Percentiles rank a stretch among this genome's conserved stretches.
Conservation (phyloP, 179 eudicot genomes). For the Silene noctiflora region DNA sequence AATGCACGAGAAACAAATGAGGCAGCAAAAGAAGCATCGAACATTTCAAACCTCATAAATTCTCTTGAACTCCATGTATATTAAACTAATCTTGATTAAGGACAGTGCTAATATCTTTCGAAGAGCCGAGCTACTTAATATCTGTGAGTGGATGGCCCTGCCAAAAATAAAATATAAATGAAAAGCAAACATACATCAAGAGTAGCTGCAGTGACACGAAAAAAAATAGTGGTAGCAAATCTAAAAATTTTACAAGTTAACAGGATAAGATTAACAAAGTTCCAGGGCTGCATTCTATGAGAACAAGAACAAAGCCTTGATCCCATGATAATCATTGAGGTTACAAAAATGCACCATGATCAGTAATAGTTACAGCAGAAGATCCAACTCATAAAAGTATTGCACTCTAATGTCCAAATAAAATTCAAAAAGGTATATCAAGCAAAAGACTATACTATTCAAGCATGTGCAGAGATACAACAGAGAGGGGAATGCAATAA, state of each 20-base stretch:
- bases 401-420: too few species aligned
- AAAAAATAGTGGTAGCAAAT: not conserved
- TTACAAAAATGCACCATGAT: not conserved
- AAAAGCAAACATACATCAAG: not conserved
- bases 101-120: slow-evolving; percentile 60
- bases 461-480: too few species aligned
- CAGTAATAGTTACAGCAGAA: not conserved
- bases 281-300: not conserved
- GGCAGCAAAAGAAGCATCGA: not conserved
- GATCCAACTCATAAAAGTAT: too few species aligned
- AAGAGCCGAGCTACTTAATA: slow-evolving; percentile 51
- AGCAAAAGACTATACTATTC: too few species aligned
- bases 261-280: not conserved
- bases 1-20: too few species aligned
- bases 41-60: slow-evolving; percentile 68
- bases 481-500: too few species aligned
- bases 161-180: slow-evolving; percentile 25
- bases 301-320: not conserved
- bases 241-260: not conserved
- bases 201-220: not conserved
- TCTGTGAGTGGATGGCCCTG: slow-evolving; percentile 86
- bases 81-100: slow-evolving; percentile 64
- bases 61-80: slow-evolving; percentile 82
- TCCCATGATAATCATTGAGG: not conserved
- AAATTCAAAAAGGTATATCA: too few species aligned